These are phyloP conservation scores for Trichoderma pleuroti DNA, from an alignment of 2,329 filamentous ascomycete species.

Conservation along the genomic window DNA sequence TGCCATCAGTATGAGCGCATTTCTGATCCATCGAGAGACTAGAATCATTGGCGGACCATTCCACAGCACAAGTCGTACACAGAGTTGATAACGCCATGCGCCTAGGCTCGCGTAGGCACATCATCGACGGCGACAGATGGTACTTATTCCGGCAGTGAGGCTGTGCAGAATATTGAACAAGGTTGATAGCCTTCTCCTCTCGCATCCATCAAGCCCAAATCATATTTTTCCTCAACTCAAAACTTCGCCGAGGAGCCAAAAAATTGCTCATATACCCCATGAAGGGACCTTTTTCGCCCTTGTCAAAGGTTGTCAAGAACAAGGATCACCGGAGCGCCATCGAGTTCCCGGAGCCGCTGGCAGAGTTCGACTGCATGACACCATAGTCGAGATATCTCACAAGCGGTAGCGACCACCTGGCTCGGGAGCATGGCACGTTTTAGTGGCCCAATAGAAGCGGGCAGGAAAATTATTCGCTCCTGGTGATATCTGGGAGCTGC, in stretches of 20 bases:
- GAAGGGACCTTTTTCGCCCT: not conserved
- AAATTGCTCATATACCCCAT: not conserved
- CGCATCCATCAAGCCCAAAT: not conserved
- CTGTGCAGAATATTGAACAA: slow-evolving; percentile 17
- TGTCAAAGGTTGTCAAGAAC: not conserved
- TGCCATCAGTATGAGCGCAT: not conserved
- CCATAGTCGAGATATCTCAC: not conserved
- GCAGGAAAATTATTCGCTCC: slow-evolving; percentile 12
- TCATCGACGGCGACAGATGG: not conserved
- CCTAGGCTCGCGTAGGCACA: not conserved
- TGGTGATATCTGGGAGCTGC: not conserved
- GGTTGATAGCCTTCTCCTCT: not conserved
- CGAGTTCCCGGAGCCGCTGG: not conserved
- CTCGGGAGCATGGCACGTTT: not conserved
- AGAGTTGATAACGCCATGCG: not conserved
- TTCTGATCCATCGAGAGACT: not conserved
- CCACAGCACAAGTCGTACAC: not conserved
- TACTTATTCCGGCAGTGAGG: slow-evolving; percentile 1
- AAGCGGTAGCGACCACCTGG: not conserved
- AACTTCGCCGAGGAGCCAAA: not conserved
- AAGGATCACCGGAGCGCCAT: not conserved
- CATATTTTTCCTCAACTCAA: not conserved
- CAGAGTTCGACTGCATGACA: not conserved
- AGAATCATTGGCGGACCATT: not conserved
- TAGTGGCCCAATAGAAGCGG: slow-evolving; percentile 3